Evolutionary conservation across 257 asterid species (phyloP).

Genomic region (Solanum sparsipilum): DNA sequence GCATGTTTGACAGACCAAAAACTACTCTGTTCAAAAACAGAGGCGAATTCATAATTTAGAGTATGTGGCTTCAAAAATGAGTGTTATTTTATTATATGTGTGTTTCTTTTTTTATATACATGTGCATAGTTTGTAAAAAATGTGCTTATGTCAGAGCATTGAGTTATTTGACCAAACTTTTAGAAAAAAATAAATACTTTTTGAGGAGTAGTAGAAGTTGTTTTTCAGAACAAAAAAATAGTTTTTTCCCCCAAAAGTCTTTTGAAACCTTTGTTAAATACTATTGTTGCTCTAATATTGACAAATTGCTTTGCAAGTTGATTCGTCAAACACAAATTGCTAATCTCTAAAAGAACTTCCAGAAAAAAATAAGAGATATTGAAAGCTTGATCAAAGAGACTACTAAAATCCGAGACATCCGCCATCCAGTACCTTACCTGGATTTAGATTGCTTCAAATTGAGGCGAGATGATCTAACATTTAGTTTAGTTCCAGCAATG

Average conservation of each 20-base stretch:
- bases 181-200: neutral
- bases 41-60: no score
- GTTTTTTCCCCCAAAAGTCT: no score
- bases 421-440: constrained; percentile 21
- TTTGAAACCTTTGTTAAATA: no score
- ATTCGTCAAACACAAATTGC: neutral
- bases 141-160: no score
- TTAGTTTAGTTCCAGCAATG: constrained; percentile 64
- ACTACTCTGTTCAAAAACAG: no score
- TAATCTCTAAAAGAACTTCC: neutral
- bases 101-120: no score
- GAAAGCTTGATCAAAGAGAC: neutral
- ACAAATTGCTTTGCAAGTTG: neutral
- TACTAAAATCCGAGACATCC: neutral
- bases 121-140: no score
- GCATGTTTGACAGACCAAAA: no score
- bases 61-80: no score
- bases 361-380: neutral
- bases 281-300: neutral
- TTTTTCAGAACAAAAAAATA: neutral
- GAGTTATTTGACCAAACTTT: neutral
- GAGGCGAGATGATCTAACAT: constrained; percentile 45
- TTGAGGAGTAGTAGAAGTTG: neutral
- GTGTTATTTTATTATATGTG: no score
- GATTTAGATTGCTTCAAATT: constrained; percentile 43